These are phyloP conservation scores for Ramaria sp. DNA, from an alignment of 768 basidiomycete species.

Conservation along the genomic window DNA sequence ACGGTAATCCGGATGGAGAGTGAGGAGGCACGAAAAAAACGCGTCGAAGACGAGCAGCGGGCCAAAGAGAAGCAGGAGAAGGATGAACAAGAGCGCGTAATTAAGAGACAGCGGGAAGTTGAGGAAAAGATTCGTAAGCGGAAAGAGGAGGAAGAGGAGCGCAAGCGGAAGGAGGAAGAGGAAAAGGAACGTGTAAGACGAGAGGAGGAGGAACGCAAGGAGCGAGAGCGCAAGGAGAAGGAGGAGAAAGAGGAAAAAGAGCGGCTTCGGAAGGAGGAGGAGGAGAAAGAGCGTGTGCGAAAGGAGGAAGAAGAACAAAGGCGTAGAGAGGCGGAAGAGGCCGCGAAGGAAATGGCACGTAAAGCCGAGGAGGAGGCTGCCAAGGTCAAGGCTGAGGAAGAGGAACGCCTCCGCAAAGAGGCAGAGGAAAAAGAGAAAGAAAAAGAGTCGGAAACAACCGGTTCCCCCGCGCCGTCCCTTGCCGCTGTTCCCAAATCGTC, in stretches of 20 bases:
- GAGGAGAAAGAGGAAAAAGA: constrained; percentile 17
- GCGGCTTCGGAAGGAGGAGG: constrained; percentile 25
- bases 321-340: constrained; percentile 24
- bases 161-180: constrained; percentile 18
- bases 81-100: constrained; percentile 5
- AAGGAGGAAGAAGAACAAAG: constrained; percentile 22
- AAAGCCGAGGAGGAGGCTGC: constrained; percentile 23
- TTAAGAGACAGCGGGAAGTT: constrained; percentile 19
- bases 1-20: constrained; percentile 52
- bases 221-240: constrained; percentile 11
- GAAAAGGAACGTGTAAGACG: constrained; percentile 23
- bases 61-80: constrained; percentile 7
- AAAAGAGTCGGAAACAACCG: constrained; percentile 22
- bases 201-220: constrained; percentile 15
- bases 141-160: constrained; percentile 17
- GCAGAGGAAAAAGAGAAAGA: constrained; percentile 38
- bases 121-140: constrained; percentile 11
- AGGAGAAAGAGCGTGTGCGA: constrained; percentile 21
- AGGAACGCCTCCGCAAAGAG: constrained; percentile 21
- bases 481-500: constrained; percentile 38
- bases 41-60: constrained; percentile 27
- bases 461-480: constrained; percentile 16
- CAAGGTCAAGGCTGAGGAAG: constrained; percentile 13
- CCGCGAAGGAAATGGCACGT: constrained; percentile 25
- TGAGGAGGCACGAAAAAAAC: constrained; percentile 41